These are phyloP conservation scores for Urtica urens DNA, from an alignment of 306 rosid species.

Conservation along the genomic window DNA sequence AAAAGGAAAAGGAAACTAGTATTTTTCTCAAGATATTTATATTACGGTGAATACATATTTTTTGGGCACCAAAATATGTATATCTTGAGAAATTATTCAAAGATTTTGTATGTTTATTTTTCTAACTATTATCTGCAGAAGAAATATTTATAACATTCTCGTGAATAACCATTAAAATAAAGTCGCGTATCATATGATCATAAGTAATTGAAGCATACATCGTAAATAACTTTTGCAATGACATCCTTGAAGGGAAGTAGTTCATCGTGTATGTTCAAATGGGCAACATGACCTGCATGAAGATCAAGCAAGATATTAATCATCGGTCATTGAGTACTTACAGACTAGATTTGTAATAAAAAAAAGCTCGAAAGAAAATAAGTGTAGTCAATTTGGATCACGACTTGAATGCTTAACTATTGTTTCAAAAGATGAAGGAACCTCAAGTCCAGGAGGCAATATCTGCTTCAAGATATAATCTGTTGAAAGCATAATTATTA, in stretches of 20 bases:
- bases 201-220: constrained; percentile 39
- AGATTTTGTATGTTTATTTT: no score
- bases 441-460: constrained; percentile 70
- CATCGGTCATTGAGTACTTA: constrained; percentile 1
- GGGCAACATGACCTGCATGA: constrained; percentile 89
- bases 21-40: no score
- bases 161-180: neutral
- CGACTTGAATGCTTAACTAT: constrained; percentile 63
- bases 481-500: constrained; percentile 23
- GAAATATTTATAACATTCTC: neutral
- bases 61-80: no score
- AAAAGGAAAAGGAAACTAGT: no score
- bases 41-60: no score
- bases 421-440: constrained; percentile 92
- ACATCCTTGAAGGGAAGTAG: constrained; percentile 76
- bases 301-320: constrained; percentile 21
- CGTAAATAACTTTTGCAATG: constrained; percentile 82
- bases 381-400: neutral
- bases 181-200: neutral
- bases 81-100: no score
- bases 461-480: constrained; percentile 87
- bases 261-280: constrained; percentile 80
- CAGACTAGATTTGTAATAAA: neutral
- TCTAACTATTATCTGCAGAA: no score
- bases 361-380: neutral